Evolutionary conservation across 73 alveolate genomes (phyloP), one percentile per base, ranked within the genome.

Genomic region (Paramecium pentaurelia): DNA sequence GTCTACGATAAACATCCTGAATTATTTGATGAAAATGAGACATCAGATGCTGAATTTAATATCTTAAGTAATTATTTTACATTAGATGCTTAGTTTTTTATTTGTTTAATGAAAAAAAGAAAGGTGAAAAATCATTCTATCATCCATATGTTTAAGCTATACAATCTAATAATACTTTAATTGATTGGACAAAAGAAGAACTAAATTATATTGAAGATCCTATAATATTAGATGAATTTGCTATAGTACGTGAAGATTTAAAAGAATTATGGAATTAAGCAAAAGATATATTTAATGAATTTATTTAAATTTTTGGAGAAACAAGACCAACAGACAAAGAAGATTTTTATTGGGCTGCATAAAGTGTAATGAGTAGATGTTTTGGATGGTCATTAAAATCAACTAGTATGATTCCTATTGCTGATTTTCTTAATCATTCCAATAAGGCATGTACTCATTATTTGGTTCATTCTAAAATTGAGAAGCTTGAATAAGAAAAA

Each of bases 301-400:
- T 38, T 27, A 16, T 8, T 38, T 14, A 40, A 47, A 16, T 80
- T 12, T 80, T 80, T 80, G 77, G 73, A 27, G 75, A 47, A 40
- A 28, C 25, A 1, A 42, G 77, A 27, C 77, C 71, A 20, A 25
- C 32, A 25, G 91, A 80, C 27, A 80, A 47, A 25, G 91, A 80
- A 49, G 75, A 80, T 25, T 80, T 80, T 44, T 80, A 80, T 80
- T 80, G 91, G 91, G 91, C 91, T 14, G 91, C 91, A 12, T 42
- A 80, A 25, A 80, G 91, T 80, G 91, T 80, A 5, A 80, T 80
- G 91, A 80, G 91, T 27, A 80, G 91, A 80, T 80, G 91, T 80
- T 80, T 80, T 80, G 91, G 91, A 1, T 80, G 91, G 91, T 80
- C 91, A 4, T 36, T 80, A 6, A 80, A 80, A 49, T 80, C 91